Conservation (phyloP, 495 filamentous ascomycete species). For the Talaromyces stipitatus region DNA sequence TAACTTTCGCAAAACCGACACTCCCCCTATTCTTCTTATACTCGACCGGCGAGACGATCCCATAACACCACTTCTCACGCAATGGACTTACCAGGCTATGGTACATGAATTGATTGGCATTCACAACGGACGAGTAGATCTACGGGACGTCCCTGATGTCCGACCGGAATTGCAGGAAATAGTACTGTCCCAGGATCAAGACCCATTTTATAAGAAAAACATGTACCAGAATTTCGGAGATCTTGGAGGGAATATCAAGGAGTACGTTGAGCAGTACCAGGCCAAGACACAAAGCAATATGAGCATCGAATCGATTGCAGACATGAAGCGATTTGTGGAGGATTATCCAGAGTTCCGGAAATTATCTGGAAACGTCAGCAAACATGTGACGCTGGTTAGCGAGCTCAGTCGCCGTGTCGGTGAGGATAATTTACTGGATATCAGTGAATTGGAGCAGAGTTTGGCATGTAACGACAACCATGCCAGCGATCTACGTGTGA, state of each 20-base stretch:
- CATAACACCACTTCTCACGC: constrained; percentile 87
- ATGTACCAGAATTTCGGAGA: constrained; percentile 99
- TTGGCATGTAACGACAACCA: constrained; percentile 96
- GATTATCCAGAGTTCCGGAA: constrained; percentile 97
- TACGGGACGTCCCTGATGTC: constrained; percentile 81
- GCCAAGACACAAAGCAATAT: constrained; percentile 86
- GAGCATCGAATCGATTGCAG: constrained; percentile 91
- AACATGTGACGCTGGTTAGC: constrained; percentile 92
- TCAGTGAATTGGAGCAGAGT: constrained; percentile 94
- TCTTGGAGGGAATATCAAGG: constrained; percentile 93
- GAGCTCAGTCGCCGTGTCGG: constrained; percentile 85
- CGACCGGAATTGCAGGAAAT: constrained; percentile 90
- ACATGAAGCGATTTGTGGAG: constrained; percentile 99
- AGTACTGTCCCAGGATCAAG: constrained; percentile 92
- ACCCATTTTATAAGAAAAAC: constrained; percentile 99
- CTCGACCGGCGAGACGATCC: constrained; percentile 92
- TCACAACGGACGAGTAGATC: constrained; percentile 81
- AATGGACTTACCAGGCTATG: constrained; percentile 99
- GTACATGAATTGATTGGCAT: constrained; percentile 95
- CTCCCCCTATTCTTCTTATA: constrained; percentile 84
- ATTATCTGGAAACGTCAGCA: constrained; percentile 94
- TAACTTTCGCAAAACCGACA: constrained; percentile 93
- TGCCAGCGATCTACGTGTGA: constrained; percentile 73
- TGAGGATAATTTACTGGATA: constrained; percentile 77
- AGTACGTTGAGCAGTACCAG: constrained; percentile 97